These are phyloP conservation scores for Globisporangium barbulae DNA, from an alignment of 352 stramenopile species.

Conservation along the genomic window DNA sequence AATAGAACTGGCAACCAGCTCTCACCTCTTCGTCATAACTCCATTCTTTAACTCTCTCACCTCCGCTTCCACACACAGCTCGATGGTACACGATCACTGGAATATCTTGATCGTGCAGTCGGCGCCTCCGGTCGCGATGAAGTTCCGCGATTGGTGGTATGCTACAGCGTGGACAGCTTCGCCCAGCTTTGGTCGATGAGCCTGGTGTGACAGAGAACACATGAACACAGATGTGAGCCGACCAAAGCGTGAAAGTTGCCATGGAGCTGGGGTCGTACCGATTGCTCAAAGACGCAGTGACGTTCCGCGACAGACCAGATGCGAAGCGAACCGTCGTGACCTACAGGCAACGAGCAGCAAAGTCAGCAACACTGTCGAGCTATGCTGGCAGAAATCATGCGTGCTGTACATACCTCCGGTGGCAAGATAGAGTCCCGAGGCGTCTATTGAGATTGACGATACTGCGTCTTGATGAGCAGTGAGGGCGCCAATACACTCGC, in stretches of 20 bases:
- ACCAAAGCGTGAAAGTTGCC: not conserved
- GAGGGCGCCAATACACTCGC: conserved; percentile 73
- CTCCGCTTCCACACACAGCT: not conserved
- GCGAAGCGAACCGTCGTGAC: conserved; percentile 80
- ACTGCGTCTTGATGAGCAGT: conserved; percentile 82
- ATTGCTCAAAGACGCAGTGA: conserved; percentile 85
- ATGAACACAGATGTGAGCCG: conserved; percentile 7
- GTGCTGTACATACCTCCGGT: conserved; percentile 47
- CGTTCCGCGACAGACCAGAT: conserved; percentile 81
- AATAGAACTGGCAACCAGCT: conserved; percentile 11
- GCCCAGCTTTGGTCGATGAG: conserved; percentile 75
- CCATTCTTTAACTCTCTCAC: not conserved
- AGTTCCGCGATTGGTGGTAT: conserved; percentile 80
- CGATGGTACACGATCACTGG: conserved; percentile 40
- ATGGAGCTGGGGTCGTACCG: conserved; percentile 28
- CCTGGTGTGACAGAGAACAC: conserved; percentile 23
- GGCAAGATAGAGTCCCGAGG: conserved; percentile 68
- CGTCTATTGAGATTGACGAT: conserved; percentile 74
- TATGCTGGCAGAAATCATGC: not conserved
- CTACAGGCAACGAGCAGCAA: conserved; percentile 20
- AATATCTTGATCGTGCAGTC: conserved; percentile 89
- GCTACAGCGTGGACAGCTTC: conserved; percentile 74
- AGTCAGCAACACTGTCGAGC: not conserved
- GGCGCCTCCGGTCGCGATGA: conserved; percentile 72
- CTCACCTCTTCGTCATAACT: conserved; percentile 6